phyloP scores from a whole-genome alignment of 2,329 filamentous ascomycete species.

The Trichoderma koningii region DNA sequence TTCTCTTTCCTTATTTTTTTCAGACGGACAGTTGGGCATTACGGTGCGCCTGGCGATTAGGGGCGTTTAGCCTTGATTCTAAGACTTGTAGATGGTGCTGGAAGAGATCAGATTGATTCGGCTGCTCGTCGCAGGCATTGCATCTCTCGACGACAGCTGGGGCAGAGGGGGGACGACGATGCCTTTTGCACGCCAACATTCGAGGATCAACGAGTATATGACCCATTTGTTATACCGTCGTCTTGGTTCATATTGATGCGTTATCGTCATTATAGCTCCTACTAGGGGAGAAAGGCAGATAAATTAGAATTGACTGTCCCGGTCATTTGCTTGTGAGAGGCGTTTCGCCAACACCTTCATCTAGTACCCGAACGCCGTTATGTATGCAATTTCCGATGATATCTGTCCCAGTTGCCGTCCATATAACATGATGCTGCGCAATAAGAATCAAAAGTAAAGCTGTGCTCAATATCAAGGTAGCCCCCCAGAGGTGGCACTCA shows the following conservation, averaged over 20 bases:
- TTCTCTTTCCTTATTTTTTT: conserved; percentile 1
- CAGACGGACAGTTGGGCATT: conserved; percentile 6
- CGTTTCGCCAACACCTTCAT: not conserved
- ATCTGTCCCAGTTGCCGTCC: not conserved
- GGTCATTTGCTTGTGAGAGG: not conserved
- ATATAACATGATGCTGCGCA: not conserved
- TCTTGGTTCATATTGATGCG: not conserved
- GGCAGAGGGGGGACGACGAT: not conserved
- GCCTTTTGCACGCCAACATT: not conserved
- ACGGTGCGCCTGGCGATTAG: conserved; percentile 1
- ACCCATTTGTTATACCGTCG: not conserved
- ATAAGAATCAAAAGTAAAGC: not conserved
- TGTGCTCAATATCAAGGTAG: not conserved
- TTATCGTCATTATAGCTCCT: not conserved
- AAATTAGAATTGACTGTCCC: not conserved
- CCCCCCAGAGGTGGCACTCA: conserved; percentile 16
- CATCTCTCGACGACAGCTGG: not conserved
- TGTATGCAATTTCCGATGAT: conserved; percentile 11
- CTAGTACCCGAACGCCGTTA: conserved; percentile 16
- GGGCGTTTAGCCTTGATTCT: conserved; percentile 21
- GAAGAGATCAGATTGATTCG: conserved; percentile 13
- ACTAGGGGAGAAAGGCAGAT: not conserved
- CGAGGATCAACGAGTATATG: not conserved
- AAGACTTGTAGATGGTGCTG: conserved; percentile 16
- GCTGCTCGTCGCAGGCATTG: not conserved